Base-by-base conservation (phyloP, 805 yeast species). In the Tetrapisispora taiwanensis region DNA sequence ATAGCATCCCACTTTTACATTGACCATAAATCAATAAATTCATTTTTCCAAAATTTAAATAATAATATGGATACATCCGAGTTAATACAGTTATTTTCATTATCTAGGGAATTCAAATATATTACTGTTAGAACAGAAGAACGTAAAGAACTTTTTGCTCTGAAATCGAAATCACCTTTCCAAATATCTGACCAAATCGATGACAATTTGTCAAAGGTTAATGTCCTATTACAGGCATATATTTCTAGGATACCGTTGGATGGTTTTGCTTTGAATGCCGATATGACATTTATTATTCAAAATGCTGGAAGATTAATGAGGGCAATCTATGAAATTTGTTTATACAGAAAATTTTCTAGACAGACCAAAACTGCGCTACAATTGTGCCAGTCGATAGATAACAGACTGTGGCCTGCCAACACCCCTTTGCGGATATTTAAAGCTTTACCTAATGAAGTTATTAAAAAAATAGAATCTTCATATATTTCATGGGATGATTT, bases 231-330 rank as follows among this genome's bases (percentile, higher is more conserved):
- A 12, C 98, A 92, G 57, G 76, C 95, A 0, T 87, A 84, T 54
- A 84, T 92, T n/a, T 84, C 96, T 1, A 65, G 80, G 31, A 66
- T 89, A 20, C 67, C 70, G 9, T 67, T 92, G 15, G 92, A 84
- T 0, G 97, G 97, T 0, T 85, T 86, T 66, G 96, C 97, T 0
- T 65, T 94, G 48, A 78, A 83, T 73, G 79, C 95, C 0, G 99
- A 92, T 67, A 87, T 89, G 95, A 72, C 86, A 3, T 92, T 85
- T 58, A 78, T 92, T 34, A 84, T 92, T 0, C 97, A 92, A 62
- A 86, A 94, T 34, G 97, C 96, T 1, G 90, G 94, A 3, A 74
- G 99, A 57, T 63, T 92, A 32, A 69, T 89, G 45, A 68, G 97
- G 46, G 97, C 97, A 0, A 74, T 94, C 49, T 79, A 75, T 59